phyloP scores from a whole-genome alignment of 1,284 basidiomycete genomes.

The Sparassis latifolia region DNA sequence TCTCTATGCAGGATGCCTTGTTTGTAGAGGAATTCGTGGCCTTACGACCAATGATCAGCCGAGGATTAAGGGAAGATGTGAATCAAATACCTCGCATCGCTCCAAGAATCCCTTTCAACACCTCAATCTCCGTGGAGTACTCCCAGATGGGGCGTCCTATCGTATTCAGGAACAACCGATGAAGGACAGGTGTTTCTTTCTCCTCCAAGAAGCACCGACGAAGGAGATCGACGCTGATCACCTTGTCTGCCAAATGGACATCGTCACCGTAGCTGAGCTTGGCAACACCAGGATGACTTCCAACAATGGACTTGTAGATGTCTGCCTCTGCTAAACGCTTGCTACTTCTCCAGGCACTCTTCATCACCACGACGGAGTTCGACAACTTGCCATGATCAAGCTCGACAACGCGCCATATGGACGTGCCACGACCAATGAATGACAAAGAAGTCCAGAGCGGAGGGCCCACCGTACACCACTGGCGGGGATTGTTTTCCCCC shows the following conservation, averaged over 20 bases:
- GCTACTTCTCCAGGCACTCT: conserved; percentile 12
- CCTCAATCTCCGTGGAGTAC: not conserved
- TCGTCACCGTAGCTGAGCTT: conserved; percentile 2
- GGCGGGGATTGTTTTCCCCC: not conserved
- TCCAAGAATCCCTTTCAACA: not conserved
- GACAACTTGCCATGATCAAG: not conserved
- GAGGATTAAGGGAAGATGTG: not conserved
- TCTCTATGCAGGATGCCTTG: not conserved
- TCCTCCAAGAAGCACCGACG: not conserved
- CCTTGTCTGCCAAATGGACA: not conserved
- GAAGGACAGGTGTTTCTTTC: not conserved
- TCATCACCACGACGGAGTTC: conserved; percentile 7
- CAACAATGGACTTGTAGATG: conserved; percentile 4
- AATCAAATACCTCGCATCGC: not conserved
- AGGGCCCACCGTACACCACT: conserved; percentile 3
- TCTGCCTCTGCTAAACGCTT: conserved; percentile 6
- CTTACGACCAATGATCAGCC: not conserved
- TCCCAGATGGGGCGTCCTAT: not conserved
- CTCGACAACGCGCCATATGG: conserved; percentile 9
- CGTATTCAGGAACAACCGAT: not conserved
- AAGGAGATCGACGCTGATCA: not conserved
- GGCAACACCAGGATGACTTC: conserved; percentile 1
- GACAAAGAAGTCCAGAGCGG: conserved; percentile 15
- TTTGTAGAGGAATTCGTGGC: not conserved
- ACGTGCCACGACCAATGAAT: conserved; percentile 13